Evolutionary conservation across 192 early-diverging fungal species (phyloP).

Genomic region (Backusella luteola): DNA sequence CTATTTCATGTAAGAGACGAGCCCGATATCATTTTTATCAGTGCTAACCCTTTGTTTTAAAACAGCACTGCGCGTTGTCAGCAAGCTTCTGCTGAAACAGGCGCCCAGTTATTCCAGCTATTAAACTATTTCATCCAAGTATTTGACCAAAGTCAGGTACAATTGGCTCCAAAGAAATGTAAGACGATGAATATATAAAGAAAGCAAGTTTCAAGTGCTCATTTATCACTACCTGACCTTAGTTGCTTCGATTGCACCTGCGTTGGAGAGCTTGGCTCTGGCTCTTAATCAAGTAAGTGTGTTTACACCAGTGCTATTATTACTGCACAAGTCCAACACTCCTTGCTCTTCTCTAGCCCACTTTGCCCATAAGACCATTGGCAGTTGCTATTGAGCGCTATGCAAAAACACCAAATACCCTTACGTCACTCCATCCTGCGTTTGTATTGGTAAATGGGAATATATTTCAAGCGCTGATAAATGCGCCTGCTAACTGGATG

Average conservation of each 20-base stretch:
- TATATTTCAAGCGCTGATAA: neutral
- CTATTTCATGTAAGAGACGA: slow-evolving; percentile 47
- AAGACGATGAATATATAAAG: neutral
- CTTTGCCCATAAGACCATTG: slow-evolving; percentile 39
- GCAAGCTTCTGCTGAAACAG: slow-evolving; percentile 35
- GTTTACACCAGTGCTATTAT: neutral
- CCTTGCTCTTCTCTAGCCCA: slow-evolving; percentile 26
- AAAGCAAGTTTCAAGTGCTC: neutral
- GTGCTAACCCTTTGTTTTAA: neutral
- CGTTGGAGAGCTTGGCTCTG: slow-evolving; percentile 36
- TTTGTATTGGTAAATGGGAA: slow-evolving; percentile 31
- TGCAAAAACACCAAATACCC: slow-evolving; percentile 28
- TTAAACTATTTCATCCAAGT: slow-evolving; percentile 41
- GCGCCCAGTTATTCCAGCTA: slow-evolving; percentile 35
- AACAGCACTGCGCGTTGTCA: slow-evolving; percentile 38
- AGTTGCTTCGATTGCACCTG: slow-evolving; percentile 43
- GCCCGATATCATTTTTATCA: neutral
- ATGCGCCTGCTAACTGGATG: neutral
- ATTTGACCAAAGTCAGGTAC: slow-evolving; percentile 38
- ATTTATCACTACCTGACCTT: neutral
- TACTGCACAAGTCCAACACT: neutral
- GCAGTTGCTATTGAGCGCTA: slow-evolving; percentile 37
- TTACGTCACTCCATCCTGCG: slow-evolving; percentile 46
- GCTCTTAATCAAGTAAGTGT: slow-evolving; percentile 33
- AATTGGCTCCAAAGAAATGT: slow-evolving; percentile 39